Percentiles rank a stretch among this genome's conserved stretches.
These are phyloP conservation scores for Colletotrichum somersetense DNA, from an alignment of 2,329 filamentous ascomycete genomes.

Conservation along the genomic window DNA sequence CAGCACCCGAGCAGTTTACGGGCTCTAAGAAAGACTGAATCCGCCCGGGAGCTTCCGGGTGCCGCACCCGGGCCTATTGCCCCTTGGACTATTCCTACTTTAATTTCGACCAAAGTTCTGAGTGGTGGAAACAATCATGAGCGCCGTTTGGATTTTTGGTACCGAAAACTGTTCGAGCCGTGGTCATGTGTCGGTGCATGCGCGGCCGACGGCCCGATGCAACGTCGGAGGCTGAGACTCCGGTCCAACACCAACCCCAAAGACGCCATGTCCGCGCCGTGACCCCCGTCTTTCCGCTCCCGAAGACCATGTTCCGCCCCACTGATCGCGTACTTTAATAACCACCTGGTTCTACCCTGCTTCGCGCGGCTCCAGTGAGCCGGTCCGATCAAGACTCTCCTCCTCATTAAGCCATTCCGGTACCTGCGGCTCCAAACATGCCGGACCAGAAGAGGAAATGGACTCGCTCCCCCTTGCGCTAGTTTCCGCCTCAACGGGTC, in stretches of 20 bases:
- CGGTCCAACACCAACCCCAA: neutral
- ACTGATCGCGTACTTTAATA: slow-evolving; percentile 8
- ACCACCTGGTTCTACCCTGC: slow-evolving; percentile 15
- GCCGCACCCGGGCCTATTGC: neutral
- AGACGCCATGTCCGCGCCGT: neutral
- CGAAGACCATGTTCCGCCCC: neutral
- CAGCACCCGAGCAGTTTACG: neutral
- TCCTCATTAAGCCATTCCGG: neutral
- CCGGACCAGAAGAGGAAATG: slow-evolving; percentile 23
- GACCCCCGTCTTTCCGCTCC: slow-evolving; percentile 8
- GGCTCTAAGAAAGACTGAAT: neutral
- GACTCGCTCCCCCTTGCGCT: neutral
- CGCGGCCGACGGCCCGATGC: slow-evolving; percentile 30
- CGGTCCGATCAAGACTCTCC: slow-evolving; percentile 23
- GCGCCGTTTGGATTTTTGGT: neutral
- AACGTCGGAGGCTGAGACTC: slow-evolving; percentile 37
- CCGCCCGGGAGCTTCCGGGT: neutral
- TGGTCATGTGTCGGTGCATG: slow-evolving; percentile 28
- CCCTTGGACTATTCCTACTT: neutral
- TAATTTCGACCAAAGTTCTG: neutral
- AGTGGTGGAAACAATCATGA: slow-evolving; percentile 31
- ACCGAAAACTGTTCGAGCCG: slow-evolving; percentile 16
- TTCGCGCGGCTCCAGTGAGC: slow-evolving; percentile 21
- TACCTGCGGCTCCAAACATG: slow-evolving; percentile 25
- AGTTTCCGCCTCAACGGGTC: neutral